Evolutionary conservation across 129 eudicot species (phyloP).

Genomic region (Solidago caesia): DNA sequence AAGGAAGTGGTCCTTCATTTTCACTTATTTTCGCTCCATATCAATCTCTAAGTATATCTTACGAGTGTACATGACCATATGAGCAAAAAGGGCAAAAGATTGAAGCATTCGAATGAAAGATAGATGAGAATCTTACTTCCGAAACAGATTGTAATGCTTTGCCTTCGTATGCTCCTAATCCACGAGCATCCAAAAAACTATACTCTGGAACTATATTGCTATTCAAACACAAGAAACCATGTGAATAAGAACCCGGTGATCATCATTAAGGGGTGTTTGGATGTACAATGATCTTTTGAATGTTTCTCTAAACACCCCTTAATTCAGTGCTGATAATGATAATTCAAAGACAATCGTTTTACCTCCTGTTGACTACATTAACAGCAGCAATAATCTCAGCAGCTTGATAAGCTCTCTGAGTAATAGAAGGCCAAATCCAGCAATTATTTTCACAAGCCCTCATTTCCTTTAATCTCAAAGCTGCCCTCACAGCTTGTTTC

Average conservation of each 20-base stretch:
- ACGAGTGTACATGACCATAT: not conserved
- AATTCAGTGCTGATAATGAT: not conserved
- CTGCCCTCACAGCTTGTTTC: constrained; percentile 81
- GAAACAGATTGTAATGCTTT: constrained; percentile 59
- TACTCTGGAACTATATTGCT: constrained; percentile 95
- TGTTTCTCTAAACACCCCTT: not conserved
- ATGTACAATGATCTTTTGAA: not conserved
- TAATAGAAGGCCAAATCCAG: constrained; percentile 99
- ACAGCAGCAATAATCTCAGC: constrained; percentile 93
- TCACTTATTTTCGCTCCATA: not conserved
- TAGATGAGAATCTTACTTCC: constrained; percentile 49
- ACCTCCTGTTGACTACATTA: constrained; percentile 71
- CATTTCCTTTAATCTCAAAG: constrained; percentile 67
- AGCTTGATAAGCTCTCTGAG: constrained; percentile 97
- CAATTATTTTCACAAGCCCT: constrained; percentile 84
- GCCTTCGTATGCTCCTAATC: constrained; percentile 95
- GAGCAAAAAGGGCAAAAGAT: not conserved
- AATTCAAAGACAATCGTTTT: not conserved
- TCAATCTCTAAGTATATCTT: not conserved
- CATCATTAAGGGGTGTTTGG: not conserved
- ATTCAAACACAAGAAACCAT: constrained; percentile 14
- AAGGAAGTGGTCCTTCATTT: too few relatives aligned
- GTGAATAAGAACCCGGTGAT: not conserved
- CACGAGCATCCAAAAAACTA: constrained; percentile 95
- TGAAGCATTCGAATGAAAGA: not conserved